phyloP scores from a whole-genome alignment of 257 asterid species.

The Salvia splendens region DNA sequence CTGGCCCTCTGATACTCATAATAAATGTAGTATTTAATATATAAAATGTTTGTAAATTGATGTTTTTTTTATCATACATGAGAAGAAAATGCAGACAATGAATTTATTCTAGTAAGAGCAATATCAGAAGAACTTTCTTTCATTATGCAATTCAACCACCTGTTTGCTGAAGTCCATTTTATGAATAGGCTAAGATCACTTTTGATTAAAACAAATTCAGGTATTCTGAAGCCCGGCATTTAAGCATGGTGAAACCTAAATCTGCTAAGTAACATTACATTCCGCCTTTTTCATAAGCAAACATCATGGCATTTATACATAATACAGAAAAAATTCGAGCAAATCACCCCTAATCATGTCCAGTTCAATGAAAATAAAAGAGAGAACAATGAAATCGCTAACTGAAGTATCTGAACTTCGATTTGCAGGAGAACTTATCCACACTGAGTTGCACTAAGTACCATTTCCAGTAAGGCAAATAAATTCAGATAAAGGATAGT shows the following conservation, averaged over 20 bases:
- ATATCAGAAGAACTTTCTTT: neutral
- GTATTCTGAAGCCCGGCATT: neutral
- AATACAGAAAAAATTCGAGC: too few relatives aligned
- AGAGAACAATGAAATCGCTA: too few relatives aligned
- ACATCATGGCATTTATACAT: too few relatives aligned
- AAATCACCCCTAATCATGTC: too few relatives aligned
- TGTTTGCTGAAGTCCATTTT: neutral
- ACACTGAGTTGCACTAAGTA: too few relatives aligned
- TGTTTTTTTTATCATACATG: conserved; percentile 10
- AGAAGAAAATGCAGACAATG: neutral
- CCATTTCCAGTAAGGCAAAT: too few relatives aligned
- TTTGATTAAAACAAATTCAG: neutral
- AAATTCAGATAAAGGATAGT: too few relatives aligned
- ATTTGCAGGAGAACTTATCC: too few relatives aligned
- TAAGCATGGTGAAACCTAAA: neutral
- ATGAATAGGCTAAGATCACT: neutral
- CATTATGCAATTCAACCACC: neutral
- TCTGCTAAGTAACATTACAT: too few relatives aligned
- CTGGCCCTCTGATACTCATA: neutral
- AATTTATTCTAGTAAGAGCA: neutral
- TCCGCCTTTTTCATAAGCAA: too few relatives aligned
- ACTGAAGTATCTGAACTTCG: too few relatives aligned
- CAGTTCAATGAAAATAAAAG: too few relatives aligned
- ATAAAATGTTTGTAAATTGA: neutral
- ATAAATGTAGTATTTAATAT: neutral